Evolutionary conservation across 306 rosid species (phyloP).

Genomic region (Gastrolobium bilobum): DNA sequence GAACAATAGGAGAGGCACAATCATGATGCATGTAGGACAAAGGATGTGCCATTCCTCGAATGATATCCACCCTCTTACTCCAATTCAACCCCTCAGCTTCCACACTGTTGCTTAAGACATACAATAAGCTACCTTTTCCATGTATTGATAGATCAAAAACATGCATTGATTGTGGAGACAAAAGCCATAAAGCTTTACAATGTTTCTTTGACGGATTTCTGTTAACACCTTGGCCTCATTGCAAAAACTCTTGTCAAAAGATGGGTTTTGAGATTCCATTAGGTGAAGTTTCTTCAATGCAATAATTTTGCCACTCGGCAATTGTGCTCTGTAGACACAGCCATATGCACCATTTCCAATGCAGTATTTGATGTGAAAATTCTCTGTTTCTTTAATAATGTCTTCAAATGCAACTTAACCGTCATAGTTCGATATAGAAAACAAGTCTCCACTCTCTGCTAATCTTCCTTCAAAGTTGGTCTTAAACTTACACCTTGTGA

Average conservation of each 20-base stretch:
- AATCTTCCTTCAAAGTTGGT: neutral
- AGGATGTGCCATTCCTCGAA: conserved; percentile 16
- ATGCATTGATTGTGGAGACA: conserved; percentile 28
- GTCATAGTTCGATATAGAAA: conserved; percentile 21
- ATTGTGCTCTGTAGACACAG: neutral
- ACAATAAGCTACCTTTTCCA: conserved; percentile 43
- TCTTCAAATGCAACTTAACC: conserved; percentile 32
- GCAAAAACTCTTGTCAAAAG: conserved; percentile 23
- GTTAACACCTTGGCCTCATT: conserved; percentile 17
- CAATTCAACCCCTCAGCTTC: conserved; percentile 1
- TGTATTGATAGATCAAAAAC: conserved; percentile 26
- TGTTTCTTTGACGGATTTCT: neutral
- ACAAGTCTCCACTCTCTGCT: neutral
- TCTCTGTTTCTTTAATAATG: conserved; percentile 29
- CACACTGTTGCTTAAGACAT: neutral
- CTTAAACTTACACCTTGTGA: neutral
- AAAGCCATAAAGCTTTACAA: conserved; percentile 31
- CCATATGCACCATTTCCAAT: conserved; percentile 8
- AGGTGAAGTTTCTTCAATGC: conserved; percentile 23
- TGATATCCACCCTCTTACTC: conserved; percentile 7
- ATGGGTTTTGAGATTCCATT: conserved; percentile 10
- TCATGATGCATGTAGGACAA: conserved; percentile 44
- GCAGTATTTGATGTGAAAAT: conserved; percentile 21
- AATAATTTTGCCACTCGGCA: neutral
- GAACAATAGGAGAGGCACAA: conserved; percentile 6